Base-by-base conservation (phyloP, 306 rosid species). In the Sicyos edulis region DNA sequence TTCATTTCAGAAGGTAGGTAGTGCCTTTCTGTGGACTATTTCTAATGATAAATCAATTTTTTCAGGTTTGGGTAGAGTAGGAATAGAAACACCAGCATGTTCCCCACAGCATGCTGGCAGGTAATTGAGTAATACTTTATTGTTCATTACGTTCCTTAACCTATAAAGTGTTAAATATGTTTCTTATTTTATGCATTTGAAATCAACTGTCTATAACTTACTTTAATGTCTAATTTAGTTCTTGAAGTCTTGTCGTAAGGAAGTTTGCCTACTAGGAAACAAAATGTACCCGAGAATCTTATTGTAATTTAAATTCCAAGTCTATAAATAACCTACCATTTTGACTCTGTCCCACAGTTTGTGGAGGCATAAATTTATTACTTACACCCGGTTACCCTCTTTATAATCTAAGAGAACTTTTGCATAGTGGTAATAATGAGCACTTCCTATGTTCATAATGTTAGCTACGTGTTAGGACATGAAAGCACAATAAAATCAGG, bases 41-140 rank as follows among this genome's bases (percentile, higher is more conserved):
- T 40, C 53, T 64, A 24, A 54, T 54, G 52, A 71, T 22, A 15
- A 42, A n/a, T 56, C 10, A 22, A 4, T 72, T 47, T 70, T 71
- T 45, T 63, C 62, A 93, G 98, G 98, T 74, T 85, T 93, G 83
- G 98, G 98, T 67, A 84, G 85, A 77, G 89, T 90, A 52, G 97
- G 95, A 76, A 80, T 44, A 72, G 86, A 85, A 82, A 90, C 97
- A 70, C 98, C 98, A 1, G 78, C 74, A 67, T 91, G 80, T 84
- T 90, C 96, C 12, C 98, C 97, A n/a, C 84, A 80, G 73, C 90
- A 84, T 74, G 53, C 45, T 49, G 80, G 75, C 75, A 88, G 90
- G 98, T 88, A 76, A 10, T 42, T 17, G 24, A 65, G 44, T 17
- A n/a, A 17, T 63, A 14, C 37, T 32, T 37, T 62, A 8, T 62